Conservation (phyloP, 2,329 filamentous ascomycete species). For the Bipolaris cookei region DNA sequence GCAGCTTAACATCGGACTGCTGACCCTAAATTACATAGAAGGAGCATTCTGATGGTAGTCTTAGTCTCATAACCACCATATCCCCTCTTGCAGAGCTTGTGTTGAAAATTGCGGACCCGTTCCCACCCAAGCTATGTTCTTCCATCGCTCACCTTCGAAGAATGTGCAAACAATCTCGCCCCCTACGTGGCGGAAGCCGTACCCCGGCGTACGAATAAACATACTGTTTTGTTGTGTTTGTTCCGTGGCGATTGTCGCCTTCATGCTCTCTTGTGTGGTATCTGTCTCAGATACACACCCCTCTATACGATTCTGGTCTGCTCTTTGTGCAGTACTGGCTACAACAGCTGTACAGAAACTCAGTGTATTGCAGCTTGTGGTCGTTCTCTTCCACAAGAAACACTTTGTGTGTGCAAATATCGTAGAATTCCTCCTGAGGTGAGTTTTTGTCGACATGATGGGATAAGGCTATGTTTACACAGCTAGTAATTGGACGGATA, state of each 20-base stretch:
- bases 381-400: neutral
- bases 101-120: too few species aligned
- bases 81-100: neutral
- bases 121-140: too few species aligned
- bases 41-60: neutral
- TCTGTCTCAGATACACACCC: neutral
- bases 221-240: constrained; percentile 1
- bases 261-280: neutral
- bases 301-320: neutral
- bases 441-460: neutral
- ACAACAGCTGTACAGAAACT: constrained; percentile 2
- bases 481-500: constrained; percentile 2
- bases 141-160: too few species aligned
- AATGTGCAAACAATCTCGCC: too few species aligned
- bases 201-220: neutral
- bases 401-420: neutral
- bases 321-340: neutral
- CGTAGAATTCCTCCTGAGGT: constrained; percentile 1
- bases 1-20: neutral
- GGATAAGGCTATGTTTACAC: neutral
- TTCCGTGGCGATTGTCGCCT: neutral
- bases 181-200: too few species aligned
- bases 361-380: constrained; percentile 3
- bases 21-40: neutral
- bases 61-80: neutral